phyloP scores from a whole-genome alignment of 2,329 filamentous ascomycete genomes.

The Aureobasidium sp. region DNA sequence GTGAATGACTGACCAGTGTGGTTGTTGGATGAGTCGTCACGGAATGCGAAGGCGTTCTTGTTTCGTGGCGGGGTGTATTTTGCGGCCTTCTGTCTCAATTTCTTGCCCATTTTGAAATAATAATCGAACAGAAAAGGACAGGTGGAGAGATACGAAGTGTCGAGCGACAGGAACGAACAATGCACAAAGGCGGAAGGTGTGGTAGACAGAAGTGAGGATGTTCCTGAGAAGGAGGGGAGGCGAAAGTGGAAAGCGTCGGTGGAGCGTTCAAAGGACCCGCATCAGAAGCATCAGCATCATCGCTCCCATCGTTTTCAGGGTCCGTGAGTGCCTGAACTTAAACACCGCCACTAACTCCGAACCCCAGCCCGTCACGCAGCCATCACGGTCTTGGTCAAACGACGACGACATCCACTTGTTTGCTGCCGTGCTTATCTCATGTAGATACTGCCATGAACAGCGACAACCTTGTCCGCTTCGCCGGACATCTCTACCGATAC shows the following conservation, averaged over 20 bases:
- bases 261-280: neutral
- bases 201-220: neutral
- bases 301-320: neutral
- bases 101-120: constrained; percentile 3
- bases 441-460: constrained; percentile 44
- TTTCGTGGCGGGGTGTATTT: constrained; percentile 14
- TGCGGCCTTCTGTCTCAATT: constrained; percentile 6
- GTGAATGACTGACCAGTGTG: neutral
- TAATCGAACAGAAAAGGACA: neutral
- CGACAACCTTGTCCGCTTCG: constrained; percentile 65
- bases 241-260: neutral
- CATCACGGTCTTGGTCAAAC: neutral
- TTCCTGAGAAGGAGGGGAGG: neutral
- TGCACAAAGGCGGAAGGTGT: neutral
- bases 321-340: neutral
- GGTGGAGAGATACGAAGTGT: neutral
- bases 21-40: neutral
- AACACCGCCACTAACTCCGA: neutral
- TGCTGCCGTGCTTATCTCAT: constrained; percentile 1
- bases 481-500: constrained; percentile 75
- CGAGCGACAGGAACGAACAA: neutral
- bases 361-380: neutral
- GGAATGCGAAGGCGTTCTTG: constrained; percentile 4
- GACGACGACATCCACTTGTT: neutral
- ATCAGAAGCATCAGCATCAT: neutral